Percentiles rank a stretch among this genome's conserved stretches.
These are phyloP conservation scores for Puccinia horiana DNA, from an alignment of 1,284 basidiomycete species.

Conservation along the genomic window DNA sequence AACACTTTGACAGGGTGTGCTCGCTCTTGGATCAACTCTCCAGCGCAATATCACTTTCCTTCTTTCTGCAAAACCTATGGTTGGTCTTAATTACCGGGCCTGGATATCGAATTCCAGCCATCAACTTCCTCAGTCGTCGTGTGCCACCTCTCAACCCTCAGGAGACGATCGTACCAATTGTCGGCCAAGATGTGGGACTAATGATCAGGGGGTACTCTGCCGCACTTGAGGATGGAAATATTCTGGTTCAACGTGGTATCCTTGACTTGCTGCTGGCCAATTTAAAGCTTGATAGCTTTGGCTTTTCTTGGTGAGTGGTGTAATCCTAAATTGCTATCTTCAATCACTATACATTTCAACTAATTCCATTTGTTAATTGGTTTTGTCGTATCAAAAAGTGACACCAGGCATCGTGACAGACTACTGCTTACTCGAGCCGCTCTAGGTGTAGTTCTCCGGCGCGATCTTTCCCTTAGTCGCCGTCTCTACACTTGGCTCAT, in stretches of 20 bases:
- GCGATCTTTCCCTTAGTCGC: conserved; percentile 89
- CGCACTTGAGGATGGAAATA: conserved; percentile 83
- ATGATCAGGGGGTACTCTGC: conserved; percentile 89
- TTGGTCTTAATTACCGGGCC: conserved; percentile 88
- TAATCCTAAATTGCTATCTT: conserved; percentile 56
- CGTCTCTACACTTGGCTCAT: conserved; percentile 91
- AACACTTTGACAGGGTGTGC: conserved; percentile 93
- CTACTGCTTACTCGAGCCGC: conserved; percentile 54
- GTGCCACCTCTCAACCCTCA: conserved; percentile 63
- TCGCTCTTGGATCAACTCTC: conserved; percentile 78
- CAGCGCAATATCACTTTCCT: conserved; percentile 75
- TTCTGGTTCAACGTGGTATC: conserved; percentile 77
- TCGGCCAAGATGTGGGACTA: conserved; percentile 83
- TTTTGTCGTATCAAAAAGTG: conserved; percentile 32
- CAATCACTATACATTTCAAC: neutral
- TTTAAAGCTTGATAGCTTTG: conserved; percentile 71
- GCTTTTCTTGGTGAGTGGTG: conserved; percentile 65
- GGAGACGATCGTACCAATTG: conserved; percentile 70
- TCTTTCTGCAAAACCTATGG: conserved; percentile 95
- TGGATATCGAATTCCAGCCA: conserved; percentile 76
- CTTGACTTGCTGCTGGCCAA: conserved; percentile 78
- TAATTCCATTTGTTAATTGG: neutral
- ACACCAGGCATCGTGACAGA: conserved; percentile 52
- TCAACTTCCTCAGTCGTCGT: conserved; percentile 81
- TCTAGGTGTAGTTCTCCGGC: conserved; percentile 73